Conservation (phyloP, 345 rosid genomes). For the Eucalyptus virginea region DNA sequence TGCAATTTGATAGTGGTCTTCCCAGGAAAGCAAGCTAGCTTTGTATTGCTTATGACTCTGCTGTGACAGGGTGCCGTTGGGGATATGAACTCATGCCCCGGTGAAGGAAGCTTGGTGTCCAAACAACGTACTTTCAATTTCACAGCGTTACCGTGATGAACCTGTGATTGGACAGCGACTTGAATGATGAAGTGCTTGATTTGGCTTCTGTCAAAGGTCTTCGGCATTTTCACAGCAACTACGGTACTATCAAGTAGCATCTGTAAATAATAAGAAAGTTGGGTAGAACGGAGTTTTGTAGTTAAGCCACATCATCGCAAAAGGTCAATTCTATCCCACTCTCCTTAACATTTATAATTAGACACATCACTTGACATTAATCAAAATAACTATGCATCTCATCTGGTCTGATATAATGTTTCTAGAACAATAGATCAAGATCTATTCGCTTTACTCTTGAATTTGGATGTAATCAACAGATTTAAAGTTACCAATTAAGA, state of each 20-base stretch:
- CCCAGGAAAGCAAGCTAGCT: neutral
- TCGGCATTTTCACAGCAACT: constrained; percentile 11
- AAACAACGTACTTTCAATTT: constrained; percentile 6
- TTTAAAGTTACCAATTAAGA: neutral
- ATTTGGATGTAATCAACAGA: neutral
- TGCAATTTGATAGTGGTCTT: constrained; percentile 9
- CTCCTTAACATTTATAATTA: neutral
- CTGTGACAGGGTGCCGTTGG: constrained; percentile 10
- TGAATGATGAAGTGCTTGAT: constrained; percentile 14
- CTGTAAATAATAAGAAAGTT: neutral
- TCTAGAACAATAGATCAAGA: neutral
- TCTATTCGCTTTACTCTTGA: neutral
- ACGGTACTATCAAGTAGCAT: constrained; percentile 3
- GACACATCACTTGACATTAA: neutral
- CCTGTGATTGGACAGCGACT: constrained; percentile 6
- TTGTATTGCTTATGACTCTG: neutral
- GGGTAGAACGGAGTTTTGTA: neutral
- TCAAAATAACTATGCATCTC: neutral
- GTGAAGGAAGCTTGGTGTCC: constrained; percentile 7
- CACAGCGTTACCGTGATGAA: constrained; percentile 15
- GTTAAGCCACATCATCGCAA: neutral
- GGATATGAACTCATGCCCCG: constrained; percentile 1
- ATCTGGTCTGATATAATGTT: neutral
- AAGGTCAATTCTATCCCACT: neutral
- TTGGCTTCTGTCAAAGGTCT: neutral